Evolutionary conservation across 805 yeast species (phyloP), one percentile per base, ranked within the genome.

Genomic region (Metschnikowia santaceciliae): DNA sequence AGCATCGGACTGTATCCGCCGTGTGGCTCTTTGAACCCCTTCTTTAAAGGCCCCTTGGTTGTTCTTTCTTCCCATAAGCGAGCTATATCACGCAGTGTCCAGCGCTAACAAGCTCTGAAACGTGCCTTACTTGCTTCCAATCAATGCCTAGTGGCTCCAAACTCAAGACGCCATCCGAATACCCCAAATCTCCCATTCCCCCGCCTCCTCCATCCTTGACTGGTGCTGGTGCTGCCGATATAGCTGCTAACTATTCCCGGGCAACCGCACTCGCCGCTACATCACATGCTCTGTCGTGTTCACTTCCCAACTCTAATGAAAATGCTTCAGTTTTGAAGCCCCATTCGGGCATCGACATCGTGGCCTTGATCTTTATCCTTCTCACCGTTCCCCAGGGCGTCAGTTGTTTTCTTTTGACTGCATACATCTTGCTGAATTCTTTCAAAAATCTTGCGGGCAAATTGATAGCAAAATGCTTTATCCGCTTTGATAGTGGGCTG

Each of bases 291-390:
- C 14, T 49, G 30, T 15, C 47, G 15, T 23, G 35, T 20, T 33
- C 34, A 26, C 20, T 32, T 20, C 39, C 32, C 20, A 10, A 20
- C 15, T 23, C 39, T 15, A 36, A 33, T n/a, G 39, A 19, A 33
- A 14, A 22, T 23, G 40, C 20, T 14, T 32, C 33, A 37, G 34
- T 30, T 15, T 46, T 57, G 41, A 40, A 46, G 44, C 58, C 61
- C 14, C 50, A 35, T 22, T 52, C 58, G 14, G 51, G 52, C 33
- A 55, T 69, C 45, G 75, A 71, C 49, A 62, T 70, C 14, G 55
- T 70, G 37, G 66, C 74, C 30, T 54, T 70, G 37, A 61, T 66
- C 6, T 63, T 69, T 53, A 51, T 69, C n/a, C 48, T 69, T 11
- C 58, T 63, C 40, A 53, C 60, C 20, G 51, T 69, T 19, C 74